These are phyloP conservation scores for Backusella morwellensis DNA, from an alignment of 192 early-diverging fungal species.

Conservation along the genomic window DNA sequence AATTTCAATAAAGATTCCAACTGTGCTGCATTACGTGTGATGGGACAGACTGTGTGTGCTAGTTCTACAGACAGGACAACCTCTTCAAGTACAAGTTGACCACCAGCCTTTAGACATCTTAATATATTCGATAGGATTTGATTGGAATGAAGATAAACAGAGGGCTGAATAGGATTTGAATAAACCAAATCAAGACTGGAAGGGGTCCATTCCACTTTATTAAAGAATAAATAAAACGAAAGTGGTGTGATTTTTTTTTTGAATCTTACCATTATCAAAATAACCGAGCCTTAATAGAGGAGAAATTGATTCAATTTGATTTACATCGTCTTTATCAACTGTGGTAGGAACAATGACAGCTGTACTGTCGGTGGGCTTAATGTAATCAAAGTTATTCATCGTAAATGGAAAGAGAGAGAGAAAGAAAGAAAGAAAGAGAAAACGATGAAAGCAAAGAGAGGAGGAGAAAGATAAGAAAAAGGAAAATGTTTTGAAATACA, in stretches of 20 bases:
- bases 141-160: slow-evolving; percentile 63
- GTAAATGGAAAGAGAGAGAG: not conserved
- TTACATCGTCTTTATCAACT: not conserved
- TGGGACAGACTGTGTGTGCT: slow-evolving; percentile 40
- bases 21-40: slow-evolving; percentile 55
- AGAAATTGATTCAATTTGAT: not conserved
- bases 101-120: slow-evolving; percentile 64
- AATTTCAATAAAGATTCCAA: slow-evolving; percentile 74
- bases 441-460: not conserved
- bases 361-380: not conserved
- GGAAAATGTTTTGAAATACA: not conserved
- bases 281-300: not conserved
- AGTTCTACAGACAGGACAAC: slow-evolving; percentile 55
- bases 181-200: slow-evolving; percentile 61
- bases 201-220: not conserved
- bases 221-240: not conserved
- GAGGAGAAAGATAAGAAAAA: not conserved
- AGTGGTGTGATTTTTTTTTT: not conserved
- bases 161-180: slow-evolving; percentile 50
- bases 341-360: not conserved
- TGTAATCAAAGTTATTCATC: not conserved
- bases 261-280: not conserved
- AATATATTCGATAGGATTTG: slow-evolving; percentile 58
- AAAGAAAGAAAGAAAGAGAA: not conserved
- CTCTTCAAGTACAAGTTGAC: slow-evolving; percentile 65